Conservation (phyloP, 345 rosid genomes). For the Euphorbia peplus region DNA sequence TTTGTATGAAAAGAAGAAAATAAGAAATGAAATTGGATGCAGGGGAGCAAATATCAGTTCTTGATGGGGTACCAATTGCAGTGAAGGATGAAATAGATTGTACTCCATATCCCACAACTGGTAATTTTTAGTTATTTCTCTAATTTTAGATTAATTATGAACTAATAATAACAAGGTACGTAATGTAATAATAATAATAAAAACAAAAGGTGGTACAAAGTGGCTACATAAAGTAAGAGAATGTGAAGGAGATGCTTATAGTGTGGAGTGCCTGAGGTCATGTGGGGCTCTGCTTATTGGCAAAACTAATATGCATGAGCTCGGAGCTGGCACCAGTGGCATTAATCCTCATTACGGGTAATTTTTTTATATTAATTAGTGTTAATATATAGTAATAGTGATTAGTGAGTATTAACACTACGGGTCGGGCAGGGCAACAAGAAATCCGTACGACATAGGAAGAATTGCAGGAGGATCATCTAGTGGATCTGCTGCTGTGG, state of each 20-base stretch:
- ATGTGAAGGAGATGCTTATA: constrained; percentile 53
- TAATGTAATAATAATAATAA: too few species aligned
- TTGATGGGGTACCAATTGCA: constrained; percentile 74
- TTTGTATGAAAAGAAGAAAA: too few species aligned
- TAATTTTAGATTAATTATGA: too few species aligned
- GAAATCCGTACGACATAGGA: constrained; percentile 53
- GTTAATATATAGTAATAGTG: too few species aligned
- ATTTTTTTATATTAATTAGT: too few species aligned
- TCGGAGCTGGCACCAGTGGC: constrained; percentile 77
- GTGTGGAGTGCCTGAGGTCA: constrained; percentile 50
- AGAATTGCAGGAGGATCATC: constrained; percentile 70
- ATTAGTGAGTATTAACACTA: too few species aligned
- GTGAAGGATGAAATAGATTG: constrained; percentile 80
- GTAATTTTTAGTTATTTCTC: constrained; percentile 25
- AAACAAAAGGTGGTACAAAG: constrained; percentile 72
- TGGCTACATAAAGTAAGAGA: constrained; percentile 61
- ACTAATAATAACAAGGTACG: too few species aligned
- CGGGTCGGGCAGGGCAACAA: constrained; percentile 56
- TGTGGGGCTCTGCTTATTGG: constrained; percentile 70
- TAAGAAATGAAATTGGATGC: too few species aligned
- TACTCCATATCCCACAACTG: constrained; percentile 71
- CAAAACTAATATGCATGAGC: constrained; percentile 82
- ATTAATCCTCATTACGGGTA: constrained; percentile 80
- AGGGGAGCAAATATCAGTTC: constrained; percentile 60
- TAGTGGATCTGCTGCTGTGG: constrained; percentile 77